These are phyloP conservation scores for Lagerstroemia speciosa DNA, from an alignment of 345 rosid species.

Conservation along the genomic window DNA sequence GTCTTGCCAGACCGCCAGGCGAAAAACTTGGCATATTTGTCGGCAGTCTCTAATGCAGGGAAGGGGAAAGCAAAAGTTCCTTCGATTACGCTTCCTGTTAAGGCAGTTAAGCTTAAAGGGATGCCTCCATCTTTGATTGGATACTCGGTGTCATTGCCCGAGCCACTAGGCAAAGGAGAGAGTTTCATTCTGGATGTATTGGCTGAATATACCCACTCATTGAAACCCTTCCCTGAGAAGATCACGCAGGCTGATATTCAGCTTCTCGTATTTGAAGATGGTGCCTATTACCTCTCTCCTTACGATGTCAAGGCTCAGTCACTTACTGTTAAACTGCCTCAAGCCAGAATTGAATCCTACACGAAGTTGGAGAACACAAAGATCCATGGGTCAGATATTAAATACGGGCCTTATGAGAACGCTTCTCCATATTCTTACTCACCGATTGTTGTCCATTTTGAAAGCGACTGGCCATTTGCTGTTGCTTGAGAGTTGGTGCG, in stretches of 20 bases:
- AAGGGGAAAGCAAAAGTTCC: slow-evolving; percentile 55
- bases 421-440: slow-evolving; percentile 52
- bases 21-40: slow-evolving; percentile 59
- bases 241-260: slow-evolving; percentile 81
- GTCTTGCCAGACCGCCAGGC: slow-evolving; percentile 65
- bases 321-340: slow-evolving; percentile 59
- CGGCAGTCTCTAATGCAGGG: slow-evolving; percentile 40
- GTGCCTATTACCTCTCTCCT: slow-evolving; percentile 68
- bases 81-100: slow-evolving; percentile 36
- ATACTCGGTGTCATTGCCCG: slow-evolving; percentile 57
- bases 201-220: slow-evolving; percentile 47
- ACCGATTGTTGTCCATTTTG: slow-evolving; percentile 77
- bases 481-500: slow-evolving; percentile 67
- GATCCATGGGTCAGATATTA: slow-evolving; percentile 65
- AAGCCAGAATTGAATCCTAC: slow-evolving; percentile 65
- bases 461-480: slow-evolving; percentile 71
- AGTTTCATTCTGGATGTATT: slow-evolving; percentile 52
- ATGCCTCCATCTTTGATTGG: slow-evolving; percentile 49
- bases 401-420: slow-evolving; percentile 79
- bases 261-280: slow-evolving; percentile 76
- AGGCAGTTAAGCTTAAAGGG: slow-evolving; percentile 31
- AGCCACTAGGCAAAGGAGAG: slow-evolving; percentile 47
- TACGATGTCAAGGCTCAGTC: slow-evolving; percentile 67
- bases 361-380: slow-evolving; percentile 63
- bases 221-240: slow-evolving; percentile 79